Evolutionary conservation across 495 filamentous ascomycete genomes (phyloP).

Genomic region (Elasticomyces elasticus): DNA sequence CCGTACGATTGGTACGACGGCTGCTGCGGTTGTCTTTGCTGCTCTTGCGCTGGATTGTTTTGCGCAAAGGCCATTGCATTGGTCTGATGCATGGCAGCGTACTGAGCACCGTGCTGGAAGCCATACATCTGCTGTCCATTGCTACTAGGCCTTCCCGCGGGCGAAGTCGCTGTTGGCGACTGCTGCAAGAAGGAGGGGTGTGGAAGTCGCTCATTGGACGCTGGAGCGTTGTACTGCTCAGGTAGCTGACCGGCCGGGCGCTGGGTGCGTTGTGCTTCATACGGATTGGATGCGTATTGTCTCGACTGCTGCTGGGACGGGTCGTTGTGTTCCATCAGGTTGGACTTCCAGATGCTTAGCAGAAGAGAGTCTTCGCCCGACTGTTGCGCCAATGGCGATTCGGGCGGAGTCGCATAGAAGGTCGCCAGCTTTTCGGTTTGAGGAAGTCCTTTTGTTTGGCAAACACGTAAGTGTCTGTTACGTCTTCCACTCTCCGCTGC

Average conservation of each 20-base stretch:
- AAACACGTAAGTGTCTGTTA: background rate
- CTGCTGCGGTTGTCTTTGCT: slow-evolving; percentile 25
- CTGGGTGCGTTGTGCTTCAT: slow-evolving; percentile 22
- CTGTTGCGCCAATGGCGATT: slow-evolving; percentile 34
- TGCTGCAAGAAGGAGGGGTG: slow-evolving; percentile 24
- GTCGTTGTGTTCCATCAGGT: slow-evolving; percentile 37
- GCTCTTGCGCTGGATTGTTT: slow-evolving; percentile 39
- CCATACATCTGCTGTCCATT: slow-evolving; percentile 40
- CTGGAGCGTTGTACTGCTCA: slow-evolving; percentile 24
- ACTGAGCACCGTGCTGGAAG: slow-evolving; percentile 46
- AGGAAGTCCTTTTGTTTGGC: background rate
- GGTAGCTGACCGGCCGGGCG: slow-evolving; percentile 18
- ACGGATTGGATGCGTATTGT: slow-evolving; percentile 27
- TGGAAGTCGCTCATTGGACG: slow-evolving; percentile 28
- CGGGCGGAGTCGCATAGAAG: slow-evolving; percentile 34
- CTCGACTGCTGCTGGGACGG: slow-evolving; percentile 23
- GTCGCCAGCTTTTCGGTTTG: slow-evolving; percentile 24
- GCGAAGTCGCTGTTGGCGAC: slow-evolving; percentile 25
- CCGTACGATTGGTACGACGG: slow-evolving; percentile 46
- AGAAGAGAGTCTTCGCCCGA: slow-evolving; percentile 22
- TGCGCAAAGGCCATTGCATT: slow-evolving; percentile 43
- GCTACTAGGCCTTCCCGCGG: slow-evolving; percentile 34
- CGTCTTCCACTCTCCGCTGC: background rate
- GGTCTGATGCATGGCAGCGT: slow-evolving; percentile 41
- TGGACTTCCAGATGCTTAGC: slow-evolving; percentile 16